Conservation (phyloP, 2,329 filamentous ascomycete genomes). For the Epichloe coenophiala region DNA sequence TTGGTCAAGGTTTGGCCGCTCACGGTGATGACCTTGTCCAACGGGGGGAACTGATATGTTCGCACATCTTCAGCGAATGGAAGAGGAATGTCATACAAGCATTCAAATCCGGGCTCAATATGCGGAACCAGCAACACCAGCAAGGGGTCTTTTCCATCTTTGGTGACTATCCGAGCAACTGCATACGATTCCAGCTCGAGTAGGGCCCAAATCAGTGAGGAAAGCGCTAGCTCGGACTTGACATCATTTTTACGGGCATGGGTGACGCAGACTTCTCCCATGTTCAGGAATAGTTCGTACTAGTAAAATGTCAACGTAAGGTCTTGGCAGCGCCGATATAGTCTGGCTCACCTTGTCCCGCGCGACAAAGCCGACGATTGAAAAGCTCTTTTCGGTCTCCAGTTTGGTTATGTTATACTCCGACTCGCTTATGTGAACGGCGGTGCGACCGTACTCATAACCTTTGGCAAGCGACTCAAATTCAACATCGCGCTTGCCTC, state of each 20-base stretch:
- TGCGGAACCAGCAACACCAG: constrained; percentile 69
- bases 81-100: constrained; percentile 76
- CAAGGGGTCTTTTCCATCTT: constrained; percentile 66
- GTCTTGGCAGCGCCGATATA: neutral
- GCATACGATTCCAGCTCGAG: constrained; percentile 77
- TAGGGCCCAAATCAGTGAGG: constrained; percentile 78
- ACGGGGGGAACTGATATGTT: constrained; percentile 82
- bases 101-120: constrained; percentile 68
- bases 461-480: constrained; percentile 81
- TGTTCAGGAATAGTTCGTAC: constrained; percentile 74
- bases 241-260: constrained; percentile 66
- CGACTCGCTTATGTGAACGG: constrained; percentile 74
- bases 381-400: constrained; percentile 60
- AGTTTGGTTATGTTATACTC: constrained; percentile 84
- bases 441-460: constrained; percentile 85
- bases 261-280: constrained; percentile 69
- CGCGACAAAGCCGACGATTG: constrained; percentile 77
- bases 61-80: constrained; percentile 90
- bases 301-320: constrained; percentile 17
- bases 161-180: constrained; percentile 70
- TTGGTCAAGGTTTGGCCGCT: constrained; percentile 67
- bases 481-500: constrained; percentile 69
- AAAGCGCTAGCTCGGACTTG: constrained; percentile 73
- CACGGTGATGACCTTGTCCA: constrained; percentile 80
- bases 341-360: constrained; percentile 44